Evolutionary conservation across 305 asterid species (phyloP).

Genomic region (Solanum hybrid): DNA sequence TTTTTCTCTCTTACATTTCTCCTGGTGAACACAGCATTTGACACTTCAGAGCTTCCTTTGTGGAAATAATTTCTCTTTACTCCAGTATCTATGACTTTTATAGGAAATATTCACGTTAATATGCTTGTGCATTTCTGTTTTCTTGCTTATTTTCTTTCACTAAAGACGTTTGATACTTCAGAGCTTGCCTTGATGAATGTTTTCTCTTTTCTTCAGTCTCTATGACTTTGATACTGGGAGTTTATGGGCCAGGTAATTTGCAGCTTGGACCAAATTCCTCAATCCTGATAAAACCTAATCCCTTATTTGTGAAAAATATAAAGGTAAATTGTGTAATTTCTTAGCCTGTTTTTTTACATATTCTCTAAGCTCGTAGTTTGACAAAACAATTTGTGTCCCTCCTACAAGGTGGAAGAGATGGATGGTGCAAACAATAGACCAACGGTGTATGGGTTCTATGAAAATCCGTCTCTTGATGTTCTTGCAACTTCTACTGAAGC

Average conservation of each 20-base stretch:
- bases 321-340: conserved; percentile 32
- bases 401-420: conserved; percentile 45
- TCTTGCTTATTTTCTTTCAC: not conserved
- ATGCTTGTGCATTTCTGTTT: not conserved
- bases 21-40: not conserved
- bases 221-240: conserved; percentile 49
- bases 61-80: not conserved
- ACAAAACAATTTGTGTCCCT: conserved; percentile 13
- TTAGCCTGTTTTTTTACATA: not conserved
- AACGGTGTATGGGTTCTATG: conserved; percentile 46
- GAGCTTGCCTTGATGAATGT: not conserved
- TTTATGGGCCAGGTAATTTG: conserved; percentile 49
- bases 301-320: conserved; percentile 47
- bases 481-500: conserved; percentile 44
- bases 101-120: not conserved
- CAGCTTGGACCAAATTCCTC: conserved; percentile 72
- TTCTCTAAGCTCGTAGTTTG: not conserved
- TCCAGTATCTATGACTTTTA: not conserved
- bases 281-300: conserved; percentile 50
- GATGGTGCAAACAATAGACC: conserved; percentile 29
- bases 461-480: conserved; percentile 50
- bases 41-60: not conserved
- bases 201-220: conserved; percentile 34
- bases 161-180: not conserved
- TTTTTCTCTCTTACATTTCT: not conserved